Evolutionary conservation across 1,284 basidiomycete genomes (phyloP).

Genomic region (Crucibulum parvulum): DNA sequence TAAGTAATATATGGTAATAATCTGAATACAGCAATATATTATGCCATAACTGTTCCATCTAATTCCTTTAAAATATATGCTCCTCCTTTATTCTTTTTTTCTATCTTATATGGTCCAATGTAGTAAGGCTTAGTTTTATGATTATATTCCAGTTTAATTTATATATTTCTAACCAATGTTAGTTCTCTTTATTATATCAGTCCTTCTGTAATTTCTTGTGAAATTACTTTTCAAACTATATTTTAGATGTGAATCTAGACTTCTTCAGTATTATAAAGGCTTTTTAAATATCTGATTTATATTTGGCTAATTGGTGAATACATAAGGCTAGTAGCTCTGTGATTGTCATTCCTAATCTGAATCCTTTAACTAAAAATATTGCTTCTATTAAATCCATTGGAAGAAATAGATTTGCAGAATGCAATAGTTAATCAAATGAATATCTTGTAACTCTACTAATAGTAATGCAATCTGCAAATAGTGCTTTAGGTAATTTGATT

Average conservation of each 20-base stretch:
- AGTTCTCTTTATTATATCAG: constrained; percentile 21
- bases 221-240: constrained; percentile 28
- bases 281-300: neutral
- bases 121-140: constrained; percentile 27
- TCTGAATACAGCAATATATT: constrained; percentile 28
- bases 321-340: constrained; percentile 13
- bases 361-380: constrained; percentile 18
- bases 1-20: constrained; percentile 30
- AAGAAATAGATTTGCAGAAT: constrained; percentile 19
- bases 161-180: constrained; percentile 16
- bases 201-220: constrained; percentile 10
- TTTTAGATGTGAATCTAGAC: constrained; percentile 14
- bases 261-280: constrained; percentile 8
- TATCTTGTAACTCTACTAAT: constrained; percentile 15
- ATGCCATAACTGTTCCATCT: constrained; percentile 27
- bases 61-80: constrained; percentile 32
- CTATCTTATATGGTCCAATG: constrained; percentile 29
- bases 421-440: constrained; percentile 21
- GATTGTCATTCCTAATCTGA: constrained; percentile 7
- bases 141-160: constrained; percentile 18
- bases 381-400: constrained; percentile 22
- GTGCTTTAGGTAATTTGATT: too few relatives aligned
- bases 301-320: constrained; percentile 11
- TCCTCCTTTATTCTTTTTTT: constrained; percentile 10
- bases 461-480: constrained; percentile 23